phyloP scores from a whole-genome alignment of 2,329 filamentous ascomycete species.

The Thelonectria blattea region DNA sequence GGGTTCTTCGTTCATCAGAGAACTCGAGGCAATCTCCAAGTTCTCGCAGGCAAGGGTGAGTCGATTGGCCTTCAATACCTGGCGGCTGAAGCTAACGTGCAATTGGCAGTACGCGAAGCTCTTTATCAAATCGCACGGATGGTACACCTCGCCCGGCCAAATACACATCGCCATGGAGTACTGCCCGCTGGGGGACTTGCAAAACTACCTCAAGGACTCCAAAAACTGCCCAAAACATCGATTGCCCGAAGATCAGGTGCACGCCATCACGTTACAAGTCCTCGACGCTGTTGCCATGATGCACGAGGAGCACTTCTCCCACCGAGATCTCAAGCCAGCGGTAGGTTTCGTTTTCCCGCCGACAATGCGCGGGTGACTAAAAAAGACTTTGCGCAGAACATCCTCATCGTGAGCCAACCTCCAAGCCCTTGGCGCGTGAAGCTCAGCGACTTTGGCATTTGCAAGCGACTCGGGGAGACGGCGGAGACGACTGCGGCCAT shows the following conservation, averaged over 20 bases:
- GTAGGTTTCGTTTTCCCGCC: background rate
- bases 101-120: background rate
- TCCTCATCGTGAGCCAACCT: background rate
- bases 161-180: constrained; percentile 10
- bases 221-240: background rate
- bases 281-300: background rate
- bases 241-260: background rate
- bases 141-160: background rate
- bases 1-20: background rate
- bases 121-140: constrained; percentile 3
- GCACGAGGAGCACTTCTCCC: background rate
- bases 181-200: background rate
- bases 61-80: background rate
- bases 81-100: background rate
- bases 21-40: constrained; percentile 5
- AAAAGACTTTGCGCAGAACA: background rate
- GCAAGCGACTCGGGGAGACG: background rate
- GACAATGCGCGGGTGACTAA: too few relatives aligned
- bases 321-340: constrained; percentile 4
- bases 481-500: background rate
- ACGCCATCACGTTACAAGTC: background rate
- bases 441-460: background rate
- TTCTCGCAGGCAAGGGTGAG: constrained; percentile 2
- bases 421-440: constrained; percentile 1
- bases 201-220: background rate